Percentiles rank a stretch among this genome's conserved stretches.
These are phyloP conservation scores for Yarrowia hollandica DNA, from an alignment of 805 yeast species.

Conservation along the genomic window DNA sequence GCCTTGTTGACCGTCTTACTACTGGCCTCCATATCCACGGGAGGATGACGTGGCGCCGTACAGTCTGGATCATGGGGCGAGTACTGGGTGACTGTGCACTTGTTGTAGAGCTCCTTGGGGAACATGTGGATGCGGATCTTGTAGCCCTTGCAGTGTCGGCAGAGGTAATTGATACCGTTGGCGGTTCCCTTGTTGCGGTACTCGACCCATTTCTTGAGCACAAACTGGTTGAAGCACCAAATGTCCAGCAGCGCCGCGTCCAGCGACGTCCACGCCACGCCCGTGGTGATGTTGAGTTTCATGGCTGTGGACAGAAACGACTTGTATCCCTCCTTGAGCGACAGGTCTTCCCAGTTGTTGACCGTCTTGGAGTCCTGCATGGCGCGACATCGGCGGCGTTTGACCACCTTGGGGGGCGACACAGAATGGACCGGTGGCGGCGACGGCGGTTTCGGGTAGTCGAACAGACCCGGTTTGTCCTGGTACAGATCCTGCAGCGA, in stretches of 20 bases:
- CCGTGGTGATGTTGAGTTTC: conserved; percentile 22
- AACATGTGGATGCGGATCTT: conserved; percentile 21
- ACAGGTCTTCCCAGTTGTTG: conserved; percentile 27
- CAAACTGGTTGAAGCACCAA: conserved; percentile 29
- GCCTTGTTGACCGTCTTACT: conserved; percentile 14
- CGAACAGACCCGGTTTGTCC: conserved; percentile 10
- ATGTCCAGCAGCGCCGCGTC: conserved; percentile 20
- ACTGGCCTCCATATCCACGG: conserved; percentile 17
- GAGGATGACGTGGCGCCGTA: conserved; percentile 4
- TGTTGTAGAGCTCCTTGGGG: conserved; percentile 20
- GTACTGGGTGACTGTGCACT: conserved; percentile 19
- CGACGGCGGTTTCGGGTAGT: conserved; percentile 11
- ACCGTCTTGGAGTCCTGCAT: conserved; percentile 8
- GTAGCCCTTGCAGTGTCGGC: conserved; percentile 26
- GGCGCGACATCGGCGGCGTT: conserved; percentile 3
- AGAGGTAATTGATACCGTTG: conserved; percentile 26
- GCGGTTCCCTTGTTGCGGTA: conserved; percentile 28
- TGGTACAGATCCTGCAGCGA: conserved; percentile 9
- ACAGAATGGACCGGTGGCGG: conserved; percentile 1
- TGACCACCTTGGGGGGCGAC: conserved; percentile 8
- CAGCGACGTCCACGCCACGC: conserved; percentile 24
- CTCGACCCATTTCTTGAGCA: conserved; percentile 23
- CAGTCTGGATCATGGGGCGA: conserved; percentile 24
- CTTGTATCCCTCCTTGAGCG: conserved; percentile 26
- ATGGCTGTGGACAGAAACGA: conserved; percentile 21